Percentiles rank a stretch among this genome's conserved stretches.
Evolutionary conservation across 768 basidiomycete species (phyloP).

Genomic region (Mycena galericulata): DNA sequence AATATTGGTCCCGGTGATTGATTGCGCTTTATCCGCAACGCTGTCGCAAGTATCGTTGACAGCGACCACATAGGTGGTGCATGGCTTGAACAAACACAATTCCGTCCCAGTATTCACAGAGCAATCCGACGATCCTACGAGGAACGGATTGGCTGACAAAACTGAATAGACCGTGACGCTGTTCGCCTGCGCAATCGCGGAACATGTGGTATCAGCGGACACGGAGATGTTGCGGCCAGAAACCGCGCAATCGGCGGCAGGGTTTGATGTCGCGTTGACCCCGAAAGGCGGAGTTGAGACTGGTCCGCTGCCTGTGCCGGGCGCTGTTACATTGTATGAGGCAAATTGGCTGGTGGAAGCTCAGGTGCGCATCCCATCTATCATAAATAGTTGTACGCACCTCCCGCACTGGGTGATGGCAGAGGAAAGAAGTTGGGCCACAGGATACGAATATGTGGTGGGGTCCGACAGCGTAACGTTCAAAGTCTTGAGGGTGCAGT

Average conservation of each 20-base stretch:
- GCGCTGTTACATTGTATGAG: not conserved
- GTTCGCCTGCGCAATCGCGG: conserved; percentile 25
- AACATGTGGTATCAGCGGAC: conserved; percentile 30
- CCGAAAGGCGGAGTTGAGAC: conserved; percentile 7
- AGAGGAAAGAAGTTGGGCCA: conserved; percentile 25
- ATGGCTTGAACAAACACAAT: conserved; percentile 38
- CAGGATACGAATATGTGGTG: conserved; percentile 29
- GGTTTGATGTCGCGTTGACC: conserved; percentile 20
- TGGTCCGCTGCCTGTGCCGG: not conserved
- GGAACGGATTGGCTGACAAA: conserved; percentile 33
- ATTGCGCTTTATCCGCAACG: conserved; percentile 18
- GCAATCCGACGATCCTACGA: conserved; percentile 23
- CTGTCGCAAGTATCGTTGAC: conserved; percentile 37
- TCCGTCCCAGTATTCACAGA: conserved; percentile 19
- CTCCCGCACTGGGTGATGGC: conserved; percentile 36
- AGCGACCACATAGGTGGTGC: conserved; percentile 32
- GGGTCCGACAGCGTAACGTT: conserved; percentile 39
- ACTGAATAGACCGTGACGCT: conserved; percentile 26
- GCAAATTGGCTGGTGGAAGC: not conserved
- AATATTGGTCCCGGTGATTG: conserved; percentile 13
- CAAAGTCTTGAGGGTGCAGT: conserved; percentile 38
- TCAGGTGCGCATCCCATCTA: no score
- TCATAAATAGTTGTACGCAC: not conserved
- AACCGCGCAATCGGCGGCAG: conserved; percentile 32
- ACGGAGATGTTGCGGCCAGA: conserved; percentile 38